phyloP scores from a whole-genome alignment of 768 basidiomycete species.

The Naganishia onofrii region DNA sequence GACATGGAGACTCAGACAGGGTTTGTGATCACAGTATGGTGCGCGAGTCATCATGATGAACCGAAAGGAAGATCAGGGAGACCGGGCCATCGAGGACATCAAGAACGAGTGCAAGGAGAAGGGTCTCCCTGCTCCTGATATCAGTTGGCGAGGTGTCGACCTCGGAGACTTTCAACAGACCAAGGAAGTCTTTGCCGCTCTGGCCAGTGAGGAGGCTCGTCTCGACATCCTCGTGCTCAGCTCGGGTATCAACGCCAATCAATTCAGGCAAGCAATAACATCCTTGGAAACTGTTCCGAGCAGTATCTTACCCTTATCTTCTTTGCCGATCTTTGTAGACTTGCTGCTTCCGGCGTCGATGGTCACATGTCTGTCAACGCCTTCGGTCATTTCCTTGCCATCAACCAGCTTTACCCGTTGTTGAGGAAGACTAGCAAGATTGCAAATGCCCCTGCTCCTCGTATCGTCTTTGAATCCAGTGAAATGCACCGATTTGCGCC shows the following conservation, averaged over 20 bases:
- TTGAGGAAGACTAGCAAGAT: slow-evolving; percentile 51
- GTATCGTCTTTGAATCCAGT: slow-evolving; percentile 55
- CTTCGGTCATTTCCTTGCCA: slow-evolving; percentile 55
- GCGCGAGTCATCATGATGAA: slow-evolving; percentile 45
- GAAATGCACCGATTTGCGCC: slow-evolving; percentile 55
- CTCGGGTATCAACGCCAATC: slow-evolving; percentile 46
- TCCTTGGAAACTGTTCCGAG: background rate
- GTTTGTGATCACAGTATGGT: background rate
- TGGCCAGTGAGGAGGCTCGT: slow-evolving; percentile 38
- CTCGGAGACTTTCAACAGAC: slow-evolving; percentile 42
- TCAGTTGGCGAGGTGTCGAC: slow-evolving; percentile 45
- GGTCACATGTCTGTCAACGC: slow-evolving; percentile 40
- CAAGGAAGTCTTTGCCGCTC: slow-evolving; percentile 42
- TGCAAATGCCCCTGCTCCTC: slow-evolving; percentile 44
- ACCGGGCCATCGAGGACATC: slow-evolving; percentile 45
- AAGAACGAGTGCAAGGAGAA: slow-evolving; percentile 37
- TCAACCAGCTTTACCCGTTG: slow-evolving; percentile 55
- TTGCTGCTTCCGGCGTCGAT: slow-evolving; percentile 38
- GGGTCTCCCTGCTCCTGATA: slow-evolving; percentile 33
- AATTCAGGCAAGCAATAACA: slow-evolving; percentile 32
- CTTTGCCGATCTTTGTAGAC: background rate
- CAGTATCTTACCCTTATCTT: background rate
- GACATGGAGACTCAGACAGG: slow-evolving; percentile 26
- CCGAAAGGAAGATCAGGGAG: slow-evolving; percentile 50
- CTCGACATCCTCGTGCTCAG: slow-evolving; percentile 44